phyloP scores from a whole-genome alignment of 257 asterid genomes.

The Mitragyna speciosa region DNA sequence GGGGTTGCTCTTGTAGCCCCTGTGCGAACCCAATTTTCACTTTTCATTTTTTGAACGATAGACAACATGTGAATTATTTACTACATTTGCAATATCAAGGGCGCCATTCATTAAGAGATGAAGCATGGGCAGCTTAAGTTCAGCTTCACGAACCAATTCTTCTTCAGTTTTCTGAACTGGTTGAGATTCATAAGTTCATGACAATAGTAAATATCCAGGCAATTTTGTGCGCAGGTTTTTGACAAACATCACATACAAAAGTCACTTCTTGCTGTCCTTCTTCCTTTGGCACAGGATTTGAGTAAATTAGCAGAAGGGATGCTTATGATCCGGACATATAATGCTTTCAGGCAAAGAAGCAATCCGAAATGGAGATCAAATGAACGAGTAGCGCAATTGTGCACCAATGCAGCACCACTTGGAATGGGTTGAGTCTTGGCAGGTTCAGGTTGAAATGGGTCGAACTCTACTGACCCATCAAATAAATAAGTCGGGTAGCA shows the following conservation, averaged over 20 bases:
- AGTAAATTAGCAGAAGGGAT: conserved; percentile 38
- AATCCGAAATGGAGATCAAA: conserved; percentile 42
- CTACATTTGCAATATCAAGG: not conserved
- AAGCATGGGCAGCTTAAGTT: conserved; percentile 30
- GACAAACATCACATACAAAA: conserved; percentile 56
- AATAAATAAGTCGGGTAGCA: no score
- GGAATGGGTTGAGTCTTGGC: no score
- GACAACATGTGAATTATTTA: not conserved
- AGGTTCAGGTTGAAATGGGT: no score
- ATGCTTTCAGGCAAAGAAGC: conserved; percentile 37
- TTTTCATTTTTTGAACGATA: not conserved
- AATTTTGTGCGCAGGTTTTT: conserved; percentile 48
- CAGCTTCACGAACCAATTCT: conserved; percentile 28
- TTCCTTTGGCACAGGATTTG: conserved; percentile 33
- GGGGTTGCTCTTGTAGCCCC: not conserved
- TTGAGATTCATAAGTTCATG: conserved; percentile 36
- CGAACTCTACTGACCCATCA: no score
- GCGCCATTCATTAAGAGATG: conserved; percentile 26
- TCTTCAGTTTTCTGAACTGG: conserved; percentile 25
- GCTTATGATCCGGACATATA: conserved; percentile 48
- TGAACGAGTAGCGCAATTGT: conserved; percentile 53
- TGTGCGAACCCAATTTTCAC: not conserved
- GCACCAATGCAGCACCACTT: conserved; percentile 51
- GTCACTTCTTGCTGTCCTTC: conserved; percentile 33
- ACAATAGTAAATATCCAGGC: conserved; percentile 67